Base-by-base conservation (phyloP, 345 rosid genomes). In the Litchi chinensis region DNA sequence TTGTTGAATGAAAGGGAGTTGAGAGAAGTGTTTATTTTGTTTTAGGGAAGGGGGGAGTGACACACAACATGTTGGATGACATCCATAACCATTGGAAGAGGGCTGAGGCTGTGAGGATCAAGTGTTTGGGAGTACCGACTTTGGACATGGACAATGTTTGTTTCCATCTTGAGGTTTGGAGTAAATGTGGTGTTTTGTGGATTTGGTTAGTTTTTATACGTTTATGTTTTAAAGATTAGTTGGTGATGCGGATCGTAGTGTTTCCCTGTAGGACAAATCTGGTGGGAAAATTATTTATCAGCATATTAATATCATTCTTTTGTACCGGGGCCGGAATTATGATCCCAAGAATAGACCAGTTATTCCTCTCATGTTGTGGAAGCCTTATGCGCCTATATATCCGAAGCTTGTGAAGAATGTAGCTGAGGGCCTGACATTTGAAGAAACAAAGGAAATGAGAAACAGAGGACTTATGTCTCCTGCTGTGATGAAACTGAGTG, bases 41-140 rank as follows among this genome's bases (percentile, higher is more conserved):
- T 48, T 44, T 70, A 92, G 97, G 98, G 71, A 92, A 89, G 87
- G 91, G 89, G 5, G 98, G 98, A 78, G 94, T 93, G 21, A 93
- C 98, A 57, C 98, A 93, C 87, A 95, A 93, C 87, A 88, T 91
- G 95, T 87, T 95, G 75, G 98, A 90, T 86, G 98, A 95, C 64
- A 90, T 95, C 65, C 95, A 93, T 77, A 91, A 91, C 73, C 98
- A 95, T 71, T 95, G 98, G 98, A 92, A 88, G 86, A 87, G 81
- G 77, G 94, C 98, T 0, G 95, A 93, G 79, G 98, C 98, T 26
- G 92, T 91, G 77, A 93, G 98, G 87, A 92, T 95, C 71, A 92
- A 95, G 87, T 93, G 98, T 78, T 85, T 93, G 86, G 98, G 98
- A 73, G 97, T 90, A 76, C 98, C 95, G 48, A 93, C 97, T 39